Percentiles rank a stretch among this genome's conserved stretches.
These are phyloP conservation scores for Boletus tomentosulus DNA, from an alignment of 768 basidiomycete species.

Conservation along the genomic window DNA sequence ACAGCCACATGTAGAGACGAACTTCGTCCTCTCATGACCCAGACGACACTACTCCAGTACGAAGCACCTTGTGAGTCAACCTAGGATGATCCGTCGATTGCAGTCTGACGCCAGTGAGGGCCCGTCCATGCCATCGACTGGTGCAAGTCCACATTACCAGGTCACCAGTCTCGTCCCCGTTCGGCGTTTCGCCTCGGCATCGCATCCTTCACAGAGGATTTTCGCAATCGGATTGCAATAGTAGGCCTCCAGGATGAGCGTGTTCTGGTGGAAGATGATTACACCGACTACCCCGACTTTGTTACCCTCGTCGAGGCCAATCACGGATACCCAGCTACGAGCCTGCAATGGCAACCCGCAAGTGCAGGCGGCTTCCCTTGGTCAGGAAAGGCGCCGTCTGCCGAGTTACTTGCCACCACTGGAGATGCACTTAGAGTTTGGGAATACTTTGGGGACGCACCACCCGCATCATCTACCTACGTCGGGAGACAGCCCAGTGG, in stretches of 20 bases:
- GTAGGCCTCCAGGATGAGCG: conserved; percentile 80
- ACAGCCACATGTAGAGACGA: conserved; percentile 23
- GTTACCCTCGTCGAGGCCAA: conserved; percentile 77
- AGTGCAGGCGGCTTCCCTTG: conserved; percentile 59
- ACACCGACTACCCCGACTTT: conserved; percentile 81
- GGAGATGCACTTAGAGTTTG: conserved; percentile 91
- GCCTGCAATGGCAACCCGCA: conserved; percentile 89
- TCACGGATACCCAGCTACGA: conserved; percentile 92
- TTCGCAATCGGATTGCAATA: conserved; percentile 75
- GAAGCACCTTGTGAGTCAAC: conserved; percentile 77
- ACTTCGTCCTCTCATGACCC: conserved; percentile 45
- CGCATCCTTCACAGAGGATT: conserved; percentile 82
- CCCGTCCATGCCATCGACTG: conserved; percentile 84
- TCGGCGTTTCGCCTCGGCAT: conserved; percentile 83
- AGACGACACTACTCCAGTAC: conserved; percentile 72
- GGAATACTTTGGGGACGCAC: conserved; percentile 75
- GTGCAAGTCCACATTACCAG: conserved; percentile 78
- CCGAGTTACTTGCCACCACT: conserved; percentile 90
- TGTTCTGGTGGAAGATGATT: conserved; percentile 83
- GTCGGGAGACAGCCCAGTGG: conserved; percentile 61
- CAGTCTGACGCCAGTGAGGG: conserved; percentile 46
- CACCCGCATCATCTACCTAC: conserved; percentile 54
- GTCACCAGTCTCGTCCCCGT: conserved; percentile 66
- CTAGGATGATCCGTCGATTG: background rate
- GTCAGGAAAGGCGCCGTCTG: conserved; percentile 59